Base-by-base conservation (phyloP, 371 early-diverging fungal genomes). In the Entomophthora muscae region DNA sequence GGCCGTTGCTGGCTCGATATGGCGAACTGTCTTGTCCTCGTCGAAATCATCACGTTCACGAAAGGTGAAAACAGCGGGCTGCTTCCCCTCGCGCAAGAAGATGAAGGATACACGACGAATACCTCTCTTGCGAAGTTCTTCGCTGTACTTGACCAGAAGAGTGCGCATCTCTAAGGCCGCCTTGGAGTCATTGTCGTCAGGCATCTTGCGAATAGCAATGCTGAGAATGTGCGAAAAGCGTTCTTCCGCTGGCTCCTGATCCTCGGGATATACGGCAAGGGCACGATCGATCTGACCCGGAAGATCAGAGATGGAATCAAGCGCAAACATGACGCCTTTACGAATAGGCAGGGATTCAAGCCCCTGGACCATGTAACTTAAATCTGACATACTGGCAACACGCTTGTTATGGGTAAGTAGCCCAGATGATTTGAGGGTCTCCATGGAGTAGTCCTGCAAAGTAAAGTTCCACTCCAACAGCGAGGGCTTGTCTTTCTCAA, bases 81-180 rank as follows among this genome's bases (percentile, higher is more conserved):
- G 85, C 71, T 85, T 82, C 67, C 83, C 86, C 27, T 78, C 72
- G 62, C 90, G 87, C 70, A 86, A 82, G 65, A 94, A 75, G 66
- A 96, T 81, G 67, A 91, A 86, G 17, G 98, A 91, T 69, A 95
- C 78, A 67, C 98, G 89, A 61, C 93, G 90, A 66, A 95, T 81
- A 32, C 84, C 81, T 60, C 81, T 82, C 64, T 78, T 73, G 64
- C 90, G 83, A 68, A 95, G 81, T 28, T 71, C 77, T 53, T 70
- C 76, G 27, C 78, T 69, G 66, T 80, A 73, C 31, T 70, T 68
- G 29, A 74, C 72, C 32, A 84, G 75, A 55, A 87, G 70, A 32
- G 77, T 73, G 55, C 74, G 74, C 62, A 90, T 73, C 68, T 78
- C 71, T 67, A 74, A 70, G 64, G 81, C 70, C 83, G 85, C 80